phyloP scores from a whole-genome alignment of 2,329 filamentous ascomycete species.

The Diaporthe longicolla region DNA sequence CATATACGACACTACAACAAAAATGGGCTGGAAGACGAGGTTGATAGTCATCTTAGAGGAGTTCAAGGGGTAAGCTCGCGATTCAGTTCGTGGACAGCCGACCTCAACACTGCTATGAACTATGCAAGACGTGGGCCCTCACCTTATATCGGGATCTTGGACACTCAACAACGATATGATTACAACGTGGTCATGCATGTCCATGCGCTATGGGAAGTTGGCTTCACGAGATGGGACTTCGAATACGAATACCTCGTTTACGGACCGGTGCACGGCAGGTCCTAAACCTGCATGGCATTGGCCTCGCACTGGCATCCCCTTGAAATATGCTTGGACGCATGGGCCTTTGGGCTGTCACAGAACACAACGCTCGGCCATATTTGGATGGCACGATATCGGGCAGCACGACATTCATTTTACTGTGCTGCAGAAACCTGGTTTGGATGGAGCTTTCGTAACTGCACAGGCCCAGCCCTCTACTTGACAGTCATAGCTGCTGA shows the following conservation, averaged over 20 bases:
- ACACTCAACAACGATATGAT: background rate
- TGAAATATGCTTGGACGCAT: background rate
- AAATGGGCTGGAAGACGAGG: no score
- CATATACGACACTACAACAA: no score
- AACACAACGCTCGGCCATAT: background rate
- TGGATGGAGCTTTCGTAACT: no score
- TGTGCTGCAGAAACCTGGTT: background rate
- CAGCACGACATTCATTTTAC: background rate
- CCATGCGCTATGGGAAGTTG: background rate
- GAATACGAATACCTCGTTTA: background rate
- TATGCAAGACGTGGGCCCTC: background rate
- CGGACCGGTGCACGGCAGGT: background rate
- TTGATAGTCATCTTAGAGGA: background rate
- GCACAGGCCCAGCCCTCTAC: background rate
- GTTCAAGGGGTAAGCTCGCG: fast-evolving
- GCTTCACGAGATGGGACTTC: no score
- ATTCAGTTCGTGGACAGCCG: background rate
- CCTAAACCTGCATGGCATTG: background rate
- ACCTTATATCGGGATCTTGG: background rate
- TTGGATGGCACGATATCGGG: background rate
- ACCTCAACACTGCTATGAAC: background rate
- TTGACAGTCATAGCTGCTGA: background rate
- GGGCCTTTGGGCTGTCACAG: background rate
- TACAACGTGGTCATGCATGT: background rate
- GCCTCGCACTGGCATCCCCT: background rate